A percentile compares a stretch with the other conserved stretches of the same genome.
Evolutionary conservation across 176 grass and related monocot species (phyloP).

Genomic region (Carex kokanica): DNA sequence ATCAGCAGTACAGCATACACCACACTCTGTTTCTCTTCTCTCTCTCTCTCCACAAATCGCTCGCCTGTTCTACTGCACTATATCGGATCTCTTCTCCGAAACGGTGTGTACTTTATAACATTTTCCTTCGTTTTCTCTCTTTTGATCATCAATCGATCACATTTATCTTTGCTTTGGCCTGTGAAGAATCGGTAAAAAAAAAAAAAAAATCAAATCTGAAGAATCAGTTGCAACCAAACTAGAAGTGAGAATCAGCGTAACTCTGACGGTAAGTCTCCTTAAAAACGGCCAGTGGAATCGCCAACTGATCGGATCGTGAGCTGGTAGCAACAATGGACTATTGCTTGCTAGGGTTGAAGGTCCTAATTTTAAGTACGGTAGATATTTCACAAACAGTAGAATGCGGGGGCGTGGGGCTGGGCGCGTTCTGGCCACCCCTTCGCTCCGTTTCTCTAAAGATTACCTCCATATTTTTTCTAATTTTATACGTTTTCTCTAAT

Average conservation of each 20-base stretch:
- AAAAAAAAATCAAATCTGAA: not conserved
- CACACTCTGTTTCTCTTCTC: not conserved
- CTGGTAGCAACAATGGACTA: not conserved
- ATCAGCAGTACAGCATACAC: not conserved
- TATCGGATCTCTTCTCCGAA: not conserved
- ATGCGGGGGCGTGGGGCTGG: not conserved
- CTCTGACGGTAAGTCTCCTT: not conserved
- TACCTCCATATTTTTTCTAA: conserved; percentile 1
- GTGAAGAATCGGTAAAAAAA: not conserved
- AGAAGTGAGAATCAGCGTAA: not conserved
- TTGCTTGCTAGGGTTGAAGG: not conserved
- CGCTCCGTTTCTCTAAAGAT: not conserved
- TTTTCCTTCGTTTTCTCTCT: not conserved
- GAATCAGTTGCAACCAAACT: not conserved
- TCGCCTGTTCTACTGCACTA: not conserved
- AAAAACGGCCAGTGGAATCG: not conserved
- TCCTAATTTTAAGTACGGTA: not conserved
- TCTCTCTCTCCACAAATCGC: not conserved
- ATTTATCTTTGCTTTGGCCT: not conserved
- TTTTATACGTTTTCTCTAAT: not conserved
- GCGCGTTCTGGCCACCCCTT: not conserved
- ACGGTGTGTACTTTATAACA: not conserved
- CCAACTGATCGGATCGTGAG: not conserved
- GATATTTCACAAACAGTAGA: not conserved
- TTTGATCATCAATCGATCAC: not conserved